These are phyloP conservation scores for Collybia nuda DNA, from an alignment of 768 basidiomycete genomes.

Conservation along the genomic window DNA sequence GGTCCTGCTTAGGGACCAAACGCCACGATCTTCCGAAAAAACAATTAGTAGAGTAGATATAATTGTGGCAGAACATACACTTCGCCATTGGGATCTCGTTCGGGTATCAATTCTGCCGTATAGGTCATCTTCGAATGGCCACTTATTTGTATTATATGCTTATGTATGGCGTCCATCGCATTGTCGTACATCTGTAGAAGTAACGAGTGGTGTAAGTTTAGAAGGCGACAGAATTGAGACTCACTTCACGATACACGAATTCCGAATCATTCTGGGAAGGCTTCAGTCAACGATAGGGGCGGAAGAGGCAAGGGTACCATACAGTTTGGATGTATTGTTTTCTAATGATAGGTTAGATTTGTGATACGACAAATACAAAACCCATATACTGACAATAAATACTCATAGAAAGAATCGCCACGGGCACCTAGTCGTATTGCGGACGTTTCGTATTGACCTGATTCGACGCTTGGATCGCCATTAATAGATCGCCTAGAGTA, in stretches of 20 bases:
- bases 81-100: slow-evolving; percentile 35
- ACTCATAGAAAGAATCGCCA: slow-evolving; percentile 94
- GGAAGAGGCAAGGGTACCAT: slow-evolving; percentile 5
- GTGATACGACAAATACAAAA: neutral
- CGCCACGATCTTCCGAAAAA: slow-evolving; percentile 60
- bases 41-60: neutral
- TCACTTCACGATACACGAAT: slow-evolving; percentile 70
- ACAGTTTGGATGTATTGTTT: slow-evolving; percentile 88
- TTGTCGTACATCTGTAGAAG: slow-evolving; percentile 81
- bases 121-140: slow-evolving; percentile 61
- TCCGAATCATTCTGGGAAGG: slow-evolving; percentile 66
- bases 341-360: slow-evolving; percentile 23
- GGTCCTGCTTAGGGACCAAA: slow-evolving; percentile 87
- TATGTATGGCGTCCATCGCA: slow-evolving; percentile 80
- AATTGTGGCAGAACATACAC: slow-evolving; percentile 25
- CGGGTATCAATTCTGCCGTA: slow-evolving; percentile 80
- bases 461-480: slow-evolving; percentile 26
- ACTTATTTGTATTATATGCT: slow-evolving; percentile 69
- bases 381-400: slow-evolving; percentile 59
- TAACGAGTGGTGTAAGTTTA: neutral
- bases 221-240: slow-evolving; percentile 13
- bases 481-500: neutral
- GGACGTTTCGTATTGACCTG: slow-evolving; percentile 51
- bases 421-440: slow-evolving; percentile 88
- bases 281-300: neutral